Evolutionary conservation across 257 asterid species (phyloP).

Genomic region (Craterostigma plantagineum): DNA sequence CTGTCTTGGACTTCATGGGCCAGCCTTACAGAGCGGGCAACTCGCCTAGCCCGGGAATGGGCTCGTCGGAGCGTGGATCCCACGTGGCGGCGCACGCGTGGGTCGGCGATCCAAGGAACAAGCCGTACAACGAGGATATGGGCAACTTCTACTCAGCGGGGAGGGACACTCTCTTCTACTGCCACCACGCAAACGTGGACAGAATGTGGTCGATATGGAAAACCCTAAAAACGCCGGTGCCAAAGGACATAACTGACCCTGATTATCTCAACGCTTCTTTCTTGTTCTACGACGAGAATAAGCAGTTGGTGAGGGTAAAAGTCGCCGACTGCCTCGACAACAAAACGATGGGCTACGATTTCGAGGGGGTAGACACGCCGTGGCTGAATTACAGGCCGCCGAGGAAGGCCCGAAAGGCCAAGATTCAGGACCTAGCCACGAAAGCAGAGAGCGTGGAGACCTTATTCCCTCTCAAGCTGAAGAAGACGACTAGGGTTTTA

Average conservation of each 20-base stretch:
- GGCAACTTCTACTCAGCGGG: constrained; percentile 56
- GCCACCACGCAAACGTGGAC: constrained; percentile 50
- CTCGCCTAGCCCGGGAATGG: constrained; percentile 18
- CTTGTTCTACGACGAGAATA: constrained; percentile 35
- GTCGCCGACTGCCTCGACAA: constrained; percentile 17
- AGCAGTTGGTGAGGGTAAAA: constrained; percentile 22
- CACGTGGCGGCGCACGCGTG: constrained; percentile 25
- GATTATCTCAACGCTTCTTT: constrained; percentile 28
- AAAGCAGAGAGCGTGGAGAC: constrained; percentile 5
- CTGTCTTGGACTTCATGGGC: constrained; percentile 28
- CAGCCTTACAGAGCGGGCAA: constrained; percentile 15
- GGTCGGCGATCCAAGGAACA: constrained; percentile 24
- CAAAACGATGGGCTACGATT: constrained; percentile 22
- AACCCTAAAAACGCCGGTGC: constrained; percentile 10
- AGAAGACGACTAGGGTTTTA: constrained; percentile 11
- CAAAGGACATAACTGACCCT: constrained; percentile 14
- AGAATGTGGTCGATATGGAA: constrained; percentile 55
- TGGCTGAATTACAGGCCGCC: constrained; percentile 28
- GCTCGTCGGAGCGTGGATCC: constrained; percentile 30
- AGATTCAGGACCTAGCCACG: constrained; percentile 6
- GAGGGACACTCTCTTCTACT: constrained; percentile 34
- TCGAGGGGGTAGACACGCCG: constrained; percentile 15
- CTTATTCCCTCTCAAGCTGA: constrained; percentile 22
- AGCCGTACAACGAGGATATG: constrained; percentile 26
- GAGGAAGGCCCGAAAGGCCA: constrained; percentile 8